Evolutionary conservation across 805 yeast species (phyloP).

Genomic region (Kluyveromyces dobzhanskii): DNA sequence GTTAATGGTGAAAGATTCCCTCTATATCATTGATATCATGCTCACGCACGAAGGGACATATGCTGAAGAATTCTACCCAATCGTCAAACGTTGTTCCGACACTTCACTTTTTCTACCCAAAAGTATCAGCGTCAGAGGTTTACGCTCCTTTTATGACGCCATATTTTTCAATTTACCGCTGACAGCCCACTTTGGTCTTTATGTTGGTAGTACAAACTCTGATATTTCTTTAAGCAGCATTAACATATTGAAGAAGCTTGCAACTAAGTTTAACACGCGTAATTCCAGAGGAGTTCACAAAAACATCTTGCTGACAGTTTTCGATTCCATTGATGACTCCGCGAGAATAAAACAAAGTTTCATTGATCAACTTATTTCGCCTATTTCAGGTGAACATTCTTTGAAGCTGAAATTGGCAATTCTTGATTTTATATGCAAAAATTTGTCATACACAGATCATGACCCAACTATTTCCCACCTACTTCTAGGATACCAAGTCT

Average conservation of each 20-base stretch:
- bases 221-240: conserved; percentile 47
- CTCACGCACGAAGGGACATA: conserved; percentile 52
- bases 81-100: conserved; percentile 27
- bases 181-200: conserved; percentile 66
- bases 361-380: conserved; percentile 54
- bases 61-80: conserved; percentile 33
- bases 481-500: conserved; percentile 62
- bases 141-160: conserved; percentile 62
- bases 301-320: conserved; percentile 58
- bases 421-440: conserved; percentile 46
- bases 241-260: conserved; percentile 42
- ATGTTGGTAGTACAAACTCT: conserved; percentile 50
- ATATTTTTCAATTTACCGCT: conserved; percentile 61
- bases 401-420: conserved; percentile 48
- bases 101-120: conserved; percentile 24
- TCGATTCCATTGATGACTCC: conserved; percentile 74
- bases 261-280: conserved; percentile 27
- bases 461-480: conserved; percentile 60
- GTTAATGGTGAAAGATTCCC: conserved; percentile 33
- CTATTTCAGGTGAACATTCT: conserved; percentile 32
- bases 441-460: conserved; percentile 36
- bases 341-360: conserved; percentile 63
- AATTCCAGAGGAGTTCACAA: conserved; percentile 35
- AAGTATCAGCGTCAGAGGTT: conserved; percentile 46
- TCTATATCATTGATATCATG: conserved; percentile 38